Evolutionary conservation across 768 basidiomycete species (phyloP).

Genomic region (Gyrodon lividus): DNA sequence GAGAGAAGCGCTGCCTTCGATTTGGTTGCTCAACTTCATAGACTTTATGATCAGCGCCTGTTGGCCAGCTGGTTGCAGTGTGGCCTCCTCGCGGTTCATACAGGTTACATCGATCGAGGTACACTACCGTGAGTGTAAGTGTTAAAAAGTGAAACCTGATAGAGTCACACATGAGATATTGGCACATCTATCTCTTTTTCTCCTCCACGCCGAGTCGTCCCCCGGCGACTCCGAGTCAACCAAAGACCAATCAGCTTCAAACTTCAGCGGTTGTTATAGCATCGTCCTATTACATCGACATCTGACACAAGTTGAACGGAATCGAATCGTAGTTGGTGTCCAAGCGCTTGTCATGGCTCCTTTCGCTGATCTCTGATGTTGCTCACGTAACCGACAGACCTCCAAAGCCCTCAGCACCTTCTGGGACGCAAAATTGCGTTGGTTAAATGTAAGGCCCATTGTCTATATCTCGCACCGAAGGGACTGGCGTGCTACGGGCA

Average conservation of each 20-base stretch:
- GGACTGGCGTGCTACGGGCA: not conserved
- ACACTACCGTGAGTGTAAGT: constrained; percentile 6
- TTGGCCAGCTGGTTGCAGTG: constrained; percentile 29
- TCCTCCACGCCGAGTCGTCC: not conserved
- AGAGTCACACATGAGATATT: not conserved
- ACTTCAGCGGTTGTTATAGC: constrained; percentile 5
- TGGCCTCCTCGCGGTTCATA: constrained; percentile 28
- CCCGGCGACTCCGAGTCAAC: constrained; percentile 4
- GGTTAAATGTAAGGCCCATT: constrained; percentile 24
- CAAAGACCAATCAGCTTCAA: constrained; percentile 18
- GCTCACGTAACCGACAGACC: constrained; percentile 17
- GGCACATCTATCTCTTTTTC: not conserved
- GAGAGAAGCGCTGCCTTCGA: constrained; percentile 14
- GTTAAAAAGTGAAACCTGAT: constrained; percentile 5
- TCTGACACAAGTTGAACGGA: constrained; percentile 33
- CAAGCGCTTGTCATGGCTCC: constrained; percentile 5
- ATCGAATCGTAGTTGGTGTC: constrained; percentile 24
- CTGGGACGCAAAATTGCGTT: constrained; percentile 1
- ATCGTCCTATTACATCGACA: constrained; percentile 14
- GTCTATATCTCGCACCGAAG: not conserved
- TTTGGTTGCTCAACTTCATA: constrained; percentile 11
- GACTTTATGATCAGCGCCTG: constrained; percentile 22
- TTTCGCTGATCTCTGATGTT: constrained; percentile 25
- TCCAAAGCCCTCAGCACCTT: constrained; percentile 12
- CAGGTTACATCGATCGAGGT: constrained; percentile 14